Base-by-base conservation (phyloP, 805 yeast genomes). In the Cyberlindnera xishuangbannaensis region DNA sequence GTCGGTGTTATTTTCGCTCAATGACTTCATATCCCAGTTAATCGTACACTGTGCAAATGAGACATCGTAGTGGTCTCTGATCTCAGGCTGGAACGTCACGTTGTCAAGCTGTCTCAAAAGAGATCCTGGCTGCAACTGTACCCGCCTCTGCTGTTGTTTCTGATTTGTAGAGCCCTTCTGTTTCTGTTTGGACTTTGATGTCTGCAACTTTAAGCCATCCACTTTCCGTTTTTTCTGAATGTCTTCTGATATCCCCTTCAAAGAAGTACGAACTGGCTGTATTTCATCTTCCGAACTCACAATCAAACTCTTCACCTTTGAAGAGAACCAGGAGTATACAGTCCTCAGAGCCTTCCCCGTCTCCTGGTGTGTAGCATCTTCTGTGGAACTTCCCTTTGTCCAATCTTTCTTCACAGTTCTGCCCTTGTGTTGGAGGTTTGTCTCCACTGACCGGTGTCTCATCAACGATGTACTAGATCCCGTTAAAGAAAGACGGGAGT, bases 21-120 rank as follows among this genome's bases (percentile, higher is more conserved):
- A 5, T 13, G 15, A 8, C 15, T 37, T 31, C 25, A 44, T 23
- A 18, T 47, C 37, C 53, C 55, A 50, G 7, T 39, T 43, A 10
- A 50, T 43, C 12, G 55, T 52, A 1, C 50, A 42, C 12, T 41
- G 29, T 4, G 34, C 33, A 23, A 51, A 51, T 15, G 43, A 32
- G 5, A 45, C 20, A 18, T 47, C 50, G 9, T 39, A 27, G 2
- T 38, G 22, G 9, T 43, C 39, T 12, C 42, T 29, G 4, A 40
- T 16, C 7, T 32, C 36, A 2, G 53, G 50, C 2, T 31, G 18
- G 25, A 45, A 40, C 2, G 28, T 31, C 13, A 33, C 3, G 33
- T 18, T 28, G 17, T 33, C 31, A 10, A 26, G 15, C 28, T 34
- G 22, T 24, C 20, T 10, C 23, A 26, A 18, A 18, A 28, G 10